Evolutionary conservation across 106 monocot genomes (phyloP).

Genomic region (Acorus gramineus): DNA sequence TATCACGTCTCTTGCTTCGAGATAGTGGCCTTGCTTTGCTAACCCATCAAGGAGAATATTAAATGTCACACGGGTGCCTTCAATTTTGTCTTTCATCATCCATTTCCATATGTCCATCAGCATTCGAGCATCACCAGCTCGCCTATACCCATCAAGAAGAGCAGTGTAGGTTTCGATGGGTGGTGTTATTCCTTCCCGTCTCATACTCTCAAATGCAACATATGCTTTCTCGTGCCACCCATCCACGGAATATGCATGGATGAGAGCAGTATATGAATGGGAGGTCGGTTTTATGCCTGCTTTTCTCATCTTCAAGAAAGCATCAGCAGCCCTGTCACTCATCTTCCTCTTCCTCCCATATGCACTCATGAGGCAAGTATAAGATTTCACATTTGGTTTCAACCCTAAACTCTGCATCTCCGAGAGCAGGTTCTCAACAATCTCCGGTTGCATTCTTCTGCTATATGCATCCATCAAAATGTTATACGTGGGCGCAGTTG

Average conservation of each 20-base stretch:
- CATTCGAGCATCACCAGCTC: slow-evolving; percentile 52
- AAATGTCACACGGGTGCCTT: slow-evolving; percentile 72
- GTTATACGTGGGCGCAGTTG: slow-evolving; percentile 68
- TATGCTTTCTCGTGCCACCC: slow-evolving; percentile 89
- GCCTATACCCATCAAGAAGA: slow-evolving; percentile 72
- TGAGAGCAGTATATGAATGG: slow-evolving; percentile 81
- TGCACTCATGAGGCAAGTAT: slow-evolving; percentile 76
- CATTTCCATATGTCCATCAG: slow-evolving; percentile 77
- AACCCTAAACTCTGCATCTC: slow-evolving; percentile 64
- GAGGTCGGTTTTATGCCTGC: slow-evolving; percentile 74
- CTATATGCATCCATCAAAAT: slow-evolving; percentile 90
- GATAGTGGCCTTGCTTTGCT: slow-evolving; percentile 91
- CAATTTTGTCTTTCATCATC: slow-evolving; percentile 73
- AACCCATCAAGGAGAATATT: slow-evolving; percentile 80
- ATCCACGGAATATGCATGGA: slow-evolving; percentile 81
- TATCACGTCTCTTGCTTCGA: slow-evolving; percentile 80
- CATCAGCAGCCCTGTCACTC: slow-evolving; percentile 86
- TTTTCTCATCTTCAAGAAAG: slow-evolving; percentile 83
- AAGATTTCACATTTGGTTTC: slow-evolving; percentile 79
- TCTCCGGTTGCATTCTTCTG: slow-evolving; percentile 76
- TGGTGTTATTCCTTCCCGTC: slow-evolving; percentile 47
- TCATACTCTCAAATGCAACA: slow-evolving; percentile 62
- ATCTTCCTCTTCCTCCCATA: slow-evolving; percentile 72
- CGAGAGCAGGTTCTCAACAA: slow-evolving; percentile 49
- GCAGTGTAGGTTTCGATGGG: slow-evolving; percentile 82